Evolutionary conservation across 2,329 filamentous ascomycete genomes (phyloP), one percentile per base, ranked within the genome.

Genomic region (Apiospora malaysiana): DNA sequence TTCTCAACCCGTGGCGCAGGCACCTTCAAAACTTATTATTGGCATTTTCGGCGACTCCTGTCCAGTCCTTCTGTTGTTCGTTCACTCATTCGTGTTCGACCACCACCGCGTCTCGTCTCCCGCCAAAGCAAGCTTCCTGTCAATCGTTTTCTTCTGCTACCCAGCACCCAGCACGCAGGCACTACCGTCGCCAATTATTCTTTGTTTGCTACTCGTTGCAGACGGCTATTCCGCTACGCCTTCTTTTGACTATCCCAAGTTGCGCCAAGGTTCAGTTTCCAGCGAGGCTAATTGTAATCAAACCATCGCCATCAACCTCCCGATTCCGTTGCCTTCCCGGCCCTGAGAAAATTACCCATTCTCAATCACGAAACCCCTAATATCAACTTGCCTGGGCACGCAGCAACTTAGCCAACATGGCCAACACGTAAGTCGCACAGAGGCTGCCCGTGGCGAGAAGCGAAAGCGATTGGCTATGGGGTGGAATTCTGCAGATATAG

Each of bases 11-110:
- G 56, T 63, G 56, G 56, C 56, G 56, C 56, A 63, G 56, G 56
- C 56, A 63, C 56, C 56, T 63, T 32, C 56, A 63, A 63, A 63
- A 63, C 56, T 63, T 63, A 63, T 63, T 63, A 63, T 63, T 63
- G 56, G 56, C 56, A 63, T 63, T 63, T 63, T 63, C 56, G 56
- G 56, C 56, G 56, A 63, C 56, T 63, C 32, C 32, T 63, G 56
- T 40, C 56, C 27, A 63, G 32, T 63, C 56, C 32, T 63, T 63
- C 56, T 32, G 56, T 63, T 63, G 32, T 63, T 63, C 56, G 56
- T 63, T 63, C 56, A 63, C 56, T 63, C 56, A 63, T 63, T 40
- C 56, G 56, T 63, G 56, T 63, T 63, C 56, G 56, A 63, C 32
- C 56, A 63, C 32, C 32, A 63, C 14, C 49, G 47, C 49, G 23